Base-by-base conservation (phyloP, 495 filamentous ascomycete species). In the Penicillium salamii region DNA sequence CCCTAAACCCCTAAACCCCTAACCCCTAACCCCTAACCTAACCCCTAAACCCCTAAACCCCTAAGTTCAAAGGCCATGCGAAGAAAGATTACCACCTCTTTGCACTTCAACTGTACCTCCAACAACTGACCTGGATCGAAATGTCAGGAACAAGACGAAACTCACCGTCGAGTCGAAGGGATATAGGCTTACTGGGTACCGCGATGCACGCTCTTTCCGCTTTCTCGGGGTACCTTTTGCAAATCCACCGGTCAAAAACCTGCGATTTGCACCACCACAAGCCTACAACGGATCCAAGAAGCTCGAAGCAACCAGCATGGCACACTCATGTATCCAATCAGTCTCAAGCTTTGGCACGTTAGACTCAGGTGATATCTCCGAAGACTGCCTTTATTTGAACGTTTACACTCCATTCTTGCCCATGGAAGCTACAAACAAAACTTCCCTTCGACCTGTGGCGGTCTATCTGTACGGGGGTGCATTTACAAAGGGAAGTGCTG, bases 201-300 rank as follows among this genome's bases (percentile, higher is more conserved):
- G 76, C n/a, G 75, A 81, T 58, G 65, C 74, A 26, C 75, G 74
- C 36, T 78, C 74, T 9, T 80, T 78, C 59, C 72, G 75, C 3
- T 82, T 82, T 52, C 58, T 74, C 3, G 77, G 77, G 2, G 67
- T 80, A 9, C 72, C 71, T 7, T 80, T 76, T 40, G 78, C 78
- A 11, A 61, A 77, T 42, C 54, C 63, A 14, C 75, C 75, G 0
- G 37, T 68, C 1, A 49, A 51, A 8, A 46, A 66, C 3, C 41
- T 71, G 37, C 68, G 77, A 9, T 76, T 73, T 33, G 60, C 66
- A 7, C 77, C 79, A 37, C 73, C 76, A 7, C 68, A 57, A 3
- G 52, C 71, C 11, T 62, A 66, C 45, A 72, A 61, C 1, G 73
- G 73, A 5, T 57, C 69, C 35, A 72, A 59, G 8, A 40, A 29